Conservation (phyloP, 2,329 filamentous ascomycete species). For the Periconia digitata region DNA sequence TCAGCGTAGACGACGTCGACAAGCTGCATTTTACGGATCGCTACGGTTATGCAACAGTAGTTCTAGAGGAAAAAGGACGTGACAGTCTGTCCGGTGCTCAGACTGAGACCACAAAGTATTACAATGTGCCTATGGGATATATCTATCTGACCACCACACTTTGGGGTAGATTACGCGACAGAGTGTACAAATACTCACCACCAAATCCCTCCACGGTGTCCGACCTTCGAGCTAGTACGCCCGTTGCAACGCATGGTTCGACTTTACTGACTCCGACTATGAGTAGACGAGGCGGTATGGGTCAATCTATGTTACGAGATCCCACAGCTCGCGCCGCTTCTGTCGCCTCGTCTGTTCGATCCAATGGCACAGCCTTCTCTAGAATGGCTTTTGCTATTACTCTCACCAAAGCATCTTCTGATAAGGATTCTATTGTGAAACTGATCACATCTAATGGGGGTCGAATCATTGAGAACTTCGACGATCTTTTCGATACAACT, state of each 20-base stretch:
- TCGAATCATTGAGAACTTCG: constrained; percentile 73
- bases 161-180: constrained; percentile 45
- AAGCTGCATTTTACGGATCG: constrained; percentile 43
- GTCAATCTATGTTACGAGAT: constrained; percentile 29
- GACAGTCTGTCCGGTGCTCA: constrained; percentile 37
- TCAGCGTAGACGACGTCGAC: constrained; percentile 25
- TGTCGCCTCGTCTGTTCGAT: constrained; percentile 26
- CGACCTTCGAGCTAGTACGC: constrained; percentile 26
- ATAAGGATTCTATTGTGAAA: constrained; percentile 57
- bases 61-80: constrained; percentile 45
- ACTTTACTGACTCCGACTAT: constrained; percentile 53
- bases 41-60: constrained; percentile 43
- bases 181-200: constrained; percentile 35
- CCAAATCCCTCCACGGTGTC: constrained; percentile 18
- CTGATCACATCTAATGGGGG: constrained; percentile 74
- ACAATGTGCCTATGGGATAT: constrained; percentile 43
- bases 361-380: constrained; percentile 60
- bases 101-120: constrained; percentile 20
- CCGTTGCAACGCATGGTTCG: constrained; percentile 26
- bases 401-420: constrained; percentile 57
- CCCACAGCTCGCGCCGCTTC: constrained; percentile 29
- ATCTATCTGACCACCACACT: constrained; percentile 50
- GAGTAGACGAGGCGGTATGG: constrained; percentile 43
- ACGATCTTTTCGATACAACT: constrained; percentile 70
- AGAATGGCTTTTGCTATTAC: constrained; percentile 89